These are phyloP conservation scores for Ailanthus altissimus DNA, from an alignment of 345 rosid genomes.

Conservation along the genomic window DNA sequence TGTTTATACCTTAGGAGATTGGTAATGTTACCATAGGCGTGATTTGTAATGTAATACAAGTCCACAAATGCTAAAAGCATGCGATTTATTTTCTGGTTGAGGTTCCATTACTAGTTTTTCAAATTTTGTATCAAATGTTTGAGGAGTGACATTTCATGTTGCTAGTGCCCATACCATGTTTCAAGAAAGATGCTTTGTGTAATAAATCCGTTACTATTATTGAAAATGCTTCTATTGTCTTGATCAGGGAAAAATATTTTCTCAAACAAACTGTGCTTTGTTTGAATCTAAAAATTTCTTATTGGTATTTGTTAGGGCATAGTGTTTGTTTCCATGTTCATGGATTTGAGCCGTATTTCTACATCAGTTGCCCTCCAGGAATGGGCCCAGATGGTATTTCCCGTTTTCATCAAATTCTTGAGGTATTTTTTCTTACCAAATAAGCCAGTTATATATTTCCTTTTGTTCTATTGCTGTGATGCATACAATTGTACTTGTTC, in stretches of 20 bases:
- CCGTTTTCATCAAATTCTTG: slow-evolving; percentile 71
- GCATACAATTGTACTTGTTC: slow-evolving; percentile 8
- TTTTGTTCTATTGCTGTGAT: not conserved
- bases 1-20: not conserved
- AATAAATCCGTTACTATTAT: not conserved
- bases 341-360: slow-evolving; percentile 97
- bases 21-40: not conserved
- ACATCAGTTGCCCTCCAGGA: slow-evolving; percentile 82
- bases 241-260: not conserved
- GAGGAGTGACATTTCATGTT: not conserved
- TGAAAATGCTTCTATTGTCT: not conserved
- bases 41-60: not conserved
- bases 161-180: not conserved
- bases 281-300: slow-evolving; percentile 1
- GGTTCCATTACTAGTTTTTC: not conserved
- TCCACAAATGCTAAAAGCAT: not conserved
- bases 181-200: not conserved
- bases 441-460: slow-evolving; percentile 8
- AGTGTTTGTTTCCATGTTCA: slow-evolving; percentile 96
- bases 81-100: not conserved
- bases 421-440: slow-evolving; percentile 50
- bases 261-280: not conserved
- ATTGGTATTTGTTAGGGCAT: slow-evolving; percentile 52
- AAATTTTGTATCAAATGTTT: not conserved
- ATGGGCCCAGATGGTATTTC: slow-evolving; percentile 95